These are phyloP conservation scores for Oryza longistaminata DNA, from an alignment of 176 grass and related monocot species.

Conservation along the genomic window DNA sequence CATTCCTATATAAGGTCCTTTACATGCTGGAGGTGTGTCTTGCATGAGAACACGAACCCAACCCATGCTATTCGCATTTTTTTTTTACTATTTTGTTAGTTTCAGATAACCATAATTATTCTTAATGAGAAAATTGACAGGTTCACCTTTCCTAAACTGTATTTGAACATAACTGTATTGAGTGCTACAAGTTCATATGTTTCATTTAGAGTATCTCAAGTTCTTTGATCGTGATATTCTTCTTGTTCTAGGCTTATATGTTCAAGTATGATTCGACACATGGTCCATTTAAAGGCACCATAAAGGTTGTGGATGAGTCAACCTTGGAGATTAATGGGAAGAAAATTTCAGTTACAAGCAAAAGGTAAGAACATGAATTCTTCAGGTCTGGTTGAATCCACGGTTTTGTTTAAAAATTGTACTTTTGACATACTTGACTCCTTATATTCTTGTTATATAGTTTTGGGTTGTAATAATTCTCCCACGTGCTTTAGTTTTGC, in stretches of 20 bases:
- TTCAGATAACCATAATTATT: neutral
- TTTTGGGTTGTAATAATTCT: neutral
- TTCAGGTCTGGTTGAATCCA: conserved; percentile 29
- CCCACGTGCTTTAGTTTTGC: neutral
- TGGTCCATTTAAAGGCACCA: conserved; percentile 68
- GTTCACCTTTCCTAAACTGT: conserved; percentile 2
- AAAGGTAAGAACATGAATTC: conserved; percentile 54
- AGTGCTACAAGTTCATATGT: neutral
- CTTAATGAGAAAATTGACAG: neutral
- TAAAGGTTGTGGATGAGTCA: conserved; percentile 67
- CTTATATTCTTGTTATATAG: conserved; percentile 9
- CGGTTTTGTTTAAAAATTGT: neutral
- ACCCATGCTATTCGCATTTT: neutral
- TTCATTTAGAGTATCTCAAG: neutral
- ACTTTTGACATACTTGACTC: neutral
- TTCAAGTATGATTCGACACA: conserved; percentile 90
- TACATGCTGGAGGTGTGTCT: conserved; percentile 8
- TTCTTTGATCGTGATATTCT: conserved; percentile 1
- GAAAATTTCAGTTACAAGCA: conserved; percentile 69
- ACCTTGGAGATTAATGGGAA: conserved; percentile 88
- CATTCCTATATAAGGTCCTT: neutral
- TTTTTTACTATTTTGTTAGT: neutral
- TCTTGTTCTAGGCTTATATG: conserved; percentile 74
- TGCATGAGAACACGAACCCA: neutral
- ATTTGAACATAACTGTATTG: neutral